Percentiles rank a stretch among this genome's conserved stretches.
phyloP scores from a whole-genome alignment of 1,284 basidiomycete species.

The Malassezia yamatoensis region DNA sequence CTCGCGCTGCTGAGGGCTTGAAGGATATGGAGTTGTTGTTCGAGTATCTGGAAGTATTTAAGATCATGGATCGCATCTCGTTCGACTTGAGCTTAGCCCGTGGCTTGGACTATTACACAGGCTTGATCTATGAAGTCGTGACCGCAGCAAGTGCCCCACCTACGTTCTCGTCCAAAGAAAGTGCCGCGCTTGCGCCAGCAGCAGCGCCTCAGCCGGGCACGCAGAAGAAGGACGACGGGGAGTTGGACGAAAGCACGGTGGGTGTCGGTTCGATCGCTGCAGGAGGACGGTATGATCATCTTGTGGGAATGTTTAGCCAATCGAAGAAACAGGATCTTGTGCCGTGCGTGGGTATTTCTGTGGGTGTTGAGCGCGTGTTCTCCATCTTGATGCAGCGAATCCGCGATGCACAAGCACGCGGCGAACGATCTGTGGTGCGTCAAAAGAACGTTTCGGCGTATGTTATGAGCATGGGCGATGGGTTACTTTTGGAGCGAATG shows the following conservation, averaged over 20 bases:
- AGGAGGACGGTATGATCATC: constrained; percentile 89
- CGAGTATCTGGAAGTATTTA: constrained; percentile 70
- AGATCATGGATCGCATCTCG: constrained; percentile 64
- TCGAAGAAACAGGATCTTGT: constrained; percentile 62
- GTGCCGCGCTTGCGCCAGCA: constrained; percentile 9
- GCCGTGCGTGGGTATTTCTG: constrained; percentile 85
- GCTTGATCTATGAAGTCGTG: constrained; percentile 94
- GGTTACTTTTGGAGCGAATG: constrained; percentile 76
- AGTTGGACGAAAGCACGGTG: constrained; percentile 80
- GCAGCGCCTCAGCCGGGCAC: constrained; percentile 51
- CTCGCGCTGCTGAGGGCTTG: constrained; percentile 66
- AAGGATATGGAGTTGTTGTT: constrained; percentile 85
- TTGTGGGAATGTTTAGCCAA: constrained; percentile 85
- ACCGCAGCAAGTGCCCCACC: constrained; percentile 88
- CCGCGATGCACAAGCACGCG: constrained; percentile 56
- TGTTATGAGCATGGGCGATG: constrained; percentile 85
- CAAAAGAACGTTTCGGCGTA: constrained; percentile 89
- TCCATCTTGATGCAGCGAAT: constrained; percentile 79
- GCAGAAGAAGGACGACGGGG: constrained; percentile 56
- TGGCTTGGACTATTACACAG: constrained; percentile 96
- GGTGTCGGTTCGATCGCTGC: constrained; percentile 96
- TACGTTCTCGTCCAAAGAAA: constrained; percentile 52
- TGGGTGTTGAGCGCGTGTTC: constrained; percentile 93
- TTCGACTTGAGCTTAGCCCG: constrained; percentile 94
- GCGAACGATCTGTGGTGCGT: constrained; percentile 52